phyloP scores from a whole-genome alignment of 257 asterid genomes.

The Agastache rugosa region DNA sequence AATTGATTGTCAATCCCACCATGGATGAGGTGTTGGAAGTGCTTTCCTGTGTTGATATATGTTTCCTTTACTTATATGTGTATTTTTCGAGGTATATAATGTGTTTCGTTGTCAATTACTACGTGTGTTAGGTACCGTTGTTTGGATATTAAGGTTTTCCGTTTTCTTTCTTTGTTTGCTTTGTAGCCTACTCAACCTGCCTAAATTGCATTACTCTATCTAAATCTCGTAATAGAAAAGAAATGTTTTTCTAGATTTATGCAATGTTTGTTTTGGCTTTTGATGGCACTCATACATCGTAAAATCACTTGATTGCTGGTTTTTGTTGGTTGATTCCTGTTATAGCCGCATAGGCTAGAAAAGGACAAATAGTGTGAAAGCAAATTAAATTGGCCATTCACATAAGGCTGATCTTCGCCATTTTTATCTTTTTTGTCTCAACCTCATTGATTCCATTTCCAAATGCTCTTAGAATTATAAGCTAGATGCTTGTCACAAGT shows the following conservation, averaged over 20 bases:
- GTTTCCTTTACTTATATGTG: not conserved
- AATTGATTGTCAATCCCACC: constrained; percentile 83
- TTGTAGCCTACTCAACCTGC: not conserved
- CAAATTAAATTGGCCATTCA: constrained; percentile 9
- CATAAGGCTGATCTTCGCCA: not conserved
- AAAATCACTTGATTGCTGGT: not conserved
- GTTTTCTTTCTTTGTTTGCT: not conserved
- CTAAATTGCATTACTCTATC: not conserved
- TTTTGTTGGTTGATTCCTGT: constrained; percentile 14
- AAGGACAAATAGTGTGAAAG: not conserved
- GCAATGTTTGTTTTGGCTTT: constrained; percentile 4
- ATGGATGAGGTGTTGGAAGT: constrained; percentile 78
- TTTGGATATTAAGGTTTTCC: not conserved
- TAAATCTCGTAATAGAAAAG: not conserved
- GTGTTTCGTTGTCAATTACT: not conserved
- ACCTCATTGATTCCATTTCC: not conserved
- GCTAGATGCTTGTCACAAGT: constrained; percentile 6
- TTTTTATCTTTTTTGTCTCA: not conserved
- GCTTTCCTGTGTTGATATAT: constrained; percentile 12
- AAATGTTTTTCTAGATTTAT: not conserved
- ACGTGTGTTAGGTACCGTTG: not conserved
- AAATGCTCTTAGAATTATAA: constrained; percentile 5
- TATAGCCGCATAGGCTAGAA: not conserved
- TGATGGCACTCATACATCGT: not conserved
- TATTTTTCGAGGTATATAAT: not conserved